Evolutionary conservation across 768 basidiomycete genomes (phyloP), one percentile per base, ranked within the genome.

Genomic region (Phallus indusiatus): DNA sequence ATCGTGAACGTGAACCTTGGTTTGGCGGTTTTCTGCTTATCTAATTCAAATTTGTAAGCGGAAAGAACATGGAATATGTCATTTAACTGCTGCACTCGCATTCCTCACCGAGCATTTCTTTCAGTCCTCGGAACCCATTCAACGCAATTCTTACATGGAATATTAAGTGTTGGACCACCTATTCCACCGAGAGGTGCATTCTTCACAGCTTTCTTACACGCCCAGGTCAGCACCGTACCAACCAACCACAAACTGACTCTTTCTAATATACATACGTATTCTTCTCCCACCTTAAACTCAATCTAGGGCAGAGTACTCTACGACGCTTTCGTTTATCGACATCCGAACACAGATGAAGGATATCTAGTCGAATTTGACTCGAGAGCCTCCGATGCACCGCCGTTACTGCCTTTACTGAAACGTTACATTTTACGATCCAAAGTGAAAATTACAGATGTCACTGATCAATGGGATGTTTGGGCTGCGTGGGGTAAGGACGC

Each of bases 371-470:
- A 91, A 67, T 83, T 85, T 66, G 84, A 94, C 68, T 71, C 81
- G 11, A 74, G 82, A 51, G 69, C 78, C 1, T 78, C 85, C 48
- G 80, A 84, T 63, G 78, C 81, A 7, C 77, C 79, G 1, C 70
- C 86, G 0, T 75, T 96, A 28, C 70, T 85, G 14, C 67, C 83
- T n/a, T 74, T 88, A 60, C 76, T 98, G 62, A 93, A 90, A 67
- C 84, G 85, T 12, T 90, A 88, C 70, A 79, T 94, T 46, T 80
- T 99, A 1, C 86, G 95, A 5, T 86, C 93, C 14, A 94, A 91
- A 67, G 91, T 97, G 37, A 86, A 85, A 67, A 74, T 97, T 21
- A 78, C 81, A 55, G 86, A 91, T 66, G 86, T 86, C 4, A 83
- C 89, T 4, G 78, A 81, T 0, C 81, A 91, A 62, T 92, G 83